Evolutionary conservation across 306 rosid species (phyloP).

Genomic region (Vigna unguiculata): DNA sequence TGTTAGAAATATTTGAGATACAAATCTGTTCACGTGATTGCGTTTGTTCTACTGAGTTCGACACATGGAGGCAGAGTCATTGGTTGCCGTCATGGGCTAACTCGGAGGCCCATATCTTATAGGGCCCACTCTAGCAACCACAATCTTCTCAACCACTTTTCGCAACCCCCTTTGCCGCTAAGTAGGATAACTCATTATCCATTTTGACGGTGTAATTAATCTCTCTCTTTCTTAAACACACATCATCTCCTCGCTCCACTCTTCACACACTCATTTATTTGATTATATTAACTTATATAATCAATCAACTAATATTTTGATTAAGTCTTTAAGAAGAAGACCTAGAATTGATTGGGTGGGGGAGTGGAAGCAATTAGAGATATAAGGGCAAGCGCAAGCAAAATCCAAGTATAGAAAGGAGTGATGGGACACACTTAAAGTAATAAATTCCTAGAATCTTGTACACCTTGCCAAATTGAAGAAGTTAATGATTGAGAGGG

Average conservation of each 20-base stretch:
- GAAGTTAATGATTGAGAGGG: constrained; percentile 62
- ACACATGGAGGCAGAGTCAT: constrained; percentile 24
- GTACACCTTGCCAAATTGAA: constrained; percentile 71
- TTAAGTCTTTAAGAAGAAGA: no score
- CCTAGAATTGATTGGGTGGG: no score
- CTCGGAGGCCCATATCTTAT: constrained; percentile 42
- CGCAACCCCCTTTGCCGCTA: constrained; percentile 42
- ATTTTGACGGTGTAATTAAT: constrained; percentile 14
- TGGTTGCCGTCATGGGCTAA: constrained; percentile 34
- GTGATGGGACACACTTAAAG: constrained; percentile 47
- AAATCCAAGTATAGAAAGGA: constrained; percentile 45
- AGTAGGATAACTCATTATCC: constrained; percentile 13
- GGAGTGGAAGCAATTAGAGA: constrained; percentile 16
- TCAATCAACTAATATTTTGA: no score
- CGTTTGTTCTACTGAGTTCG: constrained; percentile 36
- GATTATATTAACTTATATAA: no score
- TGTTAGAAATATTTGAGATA: background rate
- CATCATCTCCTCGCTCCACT: no score
- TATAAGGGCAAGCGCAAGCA: constrained; percentile 32
- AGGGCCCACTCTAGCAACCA: constrained; percentile 44
- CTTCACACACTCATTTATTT: no score
- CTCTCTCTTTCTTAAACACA: no score
- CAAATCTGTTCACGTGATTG: constrained; percentile 42
- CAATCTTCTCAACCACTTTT: constrained; percentile 32
- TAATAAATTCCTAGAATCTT: constrained; percentile 52